Evolutionary conservation across 805 yeast genomes (phyloP).

Genomic region (Barnettozyma pratensis): DNA sequence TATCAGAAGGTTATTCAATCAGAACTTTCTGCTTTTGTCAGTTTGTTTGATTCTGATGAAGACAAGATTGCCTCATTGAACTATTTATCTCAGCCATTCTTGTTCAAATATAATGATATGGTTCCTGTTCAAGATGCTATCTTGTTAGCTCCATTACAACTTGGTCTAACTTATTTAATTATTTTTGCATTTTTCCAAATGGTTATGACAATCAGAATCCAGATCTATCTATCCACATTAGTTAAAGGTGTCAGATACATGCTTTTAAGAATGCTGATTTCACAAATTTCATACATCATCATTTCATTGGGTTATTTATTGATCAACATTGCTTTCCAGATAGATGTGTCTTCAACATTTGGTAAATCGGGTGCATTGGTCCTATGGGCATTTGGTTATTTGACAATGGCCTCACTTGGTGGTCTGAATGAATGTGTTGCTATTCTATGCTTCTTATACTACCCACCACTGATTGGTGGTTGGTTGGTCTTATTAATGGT

Average conservation of each 20-base stretch:
- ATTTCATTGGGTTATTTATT: constrained; percentile 54
- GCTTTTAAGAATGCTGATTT: constrained; percentile 32
- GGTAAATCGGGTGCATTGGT: constrained; percentile 68
- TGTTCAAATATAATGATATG: constrained; percentile 34
- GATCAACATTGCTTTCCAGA: constrained; percentile 62
- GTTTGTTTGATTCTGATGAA: constrained; percentile 29
- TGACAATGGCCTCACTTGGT: constrained; percentile 71
- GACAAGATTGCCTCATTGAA: constrained; percentile 15
- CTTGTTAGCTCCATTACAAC: constrained; percentile 60
- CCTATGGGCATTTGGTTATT: constrained; percentile 59
- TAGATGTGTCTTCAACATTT: constrained; percentile 49
- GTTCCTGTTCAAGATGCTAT: constrained; percentile 45
- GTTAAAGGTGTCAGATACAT: constrained; percentile 40
- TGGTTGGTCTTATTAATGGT: constrained; percentile 69
- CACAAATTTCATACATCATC: constrained; percentile 49
- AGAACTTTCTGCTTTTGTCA: constrained; percentile 18
- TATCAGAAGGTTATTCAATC: constrained; percentile 6
- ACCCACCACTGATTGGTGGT: constrained; percentile 65
- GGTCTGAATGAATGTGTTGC: constrained; percentile 62
- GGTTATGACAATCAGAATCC: constrained; percentile 45
- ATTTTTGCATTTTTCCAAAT: constrained; percentile 70
- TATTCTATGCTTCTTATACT: constrained; percentile 40
- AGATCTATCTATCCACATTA: constrained; percentile 33
- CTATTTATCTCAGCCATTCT: constrained; percentile 9
- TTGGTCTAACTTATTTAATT: constrained; percentile 66